phyloP scores from a whole-genome alignment of 257 asterid species.

The Phtheirospermum japonicum region DNA sequence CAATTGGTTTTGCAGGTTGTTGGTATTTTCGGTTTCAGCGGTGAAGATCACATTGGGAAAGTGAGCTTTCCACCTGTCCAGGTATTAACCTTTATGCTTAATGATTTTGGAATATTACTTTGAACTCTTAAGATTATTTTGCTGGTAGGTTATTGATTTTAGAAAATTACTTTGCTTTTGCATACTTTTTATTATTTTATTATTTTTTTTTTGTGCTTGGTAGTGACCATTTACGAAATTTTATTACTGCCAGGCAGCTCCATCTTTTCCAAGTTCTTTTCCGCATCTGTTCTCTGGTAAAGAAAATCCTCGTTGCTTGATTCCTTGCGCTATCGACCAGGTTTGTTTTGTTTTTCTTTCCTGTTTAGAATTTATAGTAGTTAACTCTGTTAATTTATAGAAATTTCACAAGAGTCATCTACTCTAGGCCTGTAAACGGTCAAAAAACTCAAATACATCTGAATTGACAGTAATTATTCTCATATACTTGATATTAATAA shows the following conservation, averaged over 20 bases:
- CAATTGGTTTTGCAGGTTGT: constrained; percentile 50
- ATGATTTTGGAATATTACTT: no score
- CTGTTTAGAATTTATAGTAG: no score
- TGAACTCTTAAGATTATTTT: no score
- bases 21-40: constrained; percentile 89
- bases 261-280: constrained; percentile 92
- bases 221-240: constrained; percentile 20
- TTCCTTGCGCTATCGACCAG: constrained; percentile 99
- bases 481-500: no score
- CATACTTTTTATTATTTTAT: no score
- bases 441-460: neutral
- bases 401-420: no score
- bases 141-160: no score
- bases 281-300: constrained; percentile 80
- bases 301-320: constrained; percentile 77
- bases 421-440: neutral
- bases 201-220: constrained; percentile 16
- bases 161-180: no score
- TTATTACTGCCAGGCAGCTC: constrained; percentile 66
- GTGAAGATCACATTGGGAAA: constrained; percentile 97
- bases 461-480: neutral
- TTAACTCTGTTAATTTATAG: no score
- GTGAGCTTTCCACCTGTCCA: constrained; percentile 91
- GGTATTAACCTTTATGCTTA: constrained; percentile 56
- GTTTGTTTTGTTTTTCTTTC: constrained; percentile 30